Percentiles rank a stretch among this genome's conserved stretches.
Evolutionary conservation across 129 eudicot species (phyloP).

Genomic region (Tagetes erecta): DNA sequence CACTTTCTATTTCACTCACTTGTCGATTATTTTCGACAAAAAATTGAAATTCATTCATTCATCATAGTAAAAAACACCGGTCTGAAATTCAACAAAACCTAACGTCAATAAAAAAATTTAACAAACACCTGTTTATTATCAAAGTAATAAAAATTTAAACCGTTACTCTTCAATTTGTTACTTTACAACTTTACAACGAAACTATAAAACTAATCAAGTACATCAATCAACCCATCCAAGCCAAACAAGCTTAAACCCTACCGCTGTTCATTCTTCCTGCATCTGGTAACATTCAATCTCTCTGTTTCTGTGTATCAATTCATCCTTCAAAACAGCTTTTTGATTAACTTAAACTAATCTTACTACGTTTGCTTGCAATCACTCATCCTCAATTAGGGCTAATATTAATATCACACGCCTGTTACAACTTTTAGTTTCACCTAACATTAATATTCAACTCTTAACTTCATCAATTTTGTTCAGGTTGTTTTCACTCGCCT

Average conservation of each 20-base stretch:
- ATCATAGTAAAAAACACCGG: too few species aligned
- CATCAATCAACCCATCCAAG: slow-evolving; percentile 14
- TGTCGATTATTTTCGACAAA: too few species aligned
- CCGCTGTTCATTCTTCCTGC: slow-evolving; percentile 21
- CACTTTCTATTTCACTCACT: too few species aligned
- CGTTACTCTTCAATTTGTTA: too few species aligned
- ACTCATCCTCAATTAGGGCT: slow-evolving; percentile 11
- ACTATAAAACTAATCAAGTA: neutral
- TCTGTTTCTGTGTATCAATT: neutral
- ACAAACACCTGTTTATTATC: too few species aligned
- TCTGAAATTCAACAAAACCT: too few species aligned
- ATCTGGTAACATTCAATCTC: neutral
- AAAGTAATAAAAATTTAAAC: too few species aligned
- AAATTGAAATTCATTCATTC: too few species aligned
- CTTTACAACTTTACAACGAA: too few species aligned
- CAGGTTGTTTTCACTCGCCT: slow-evolving; percentile 27
- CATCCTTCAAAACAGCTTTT: neutral
- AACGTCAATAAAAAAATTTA: too few species aligned
- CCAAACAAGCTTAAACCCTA: slow-evolving; percentile 33
- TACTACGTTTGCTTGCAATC: neutral
- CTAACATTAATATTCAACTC: neutral
- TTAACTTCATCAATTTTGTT: neutral
- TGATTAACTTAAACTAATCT: slow-evolving; percentile 1
- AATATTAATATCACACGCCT: neutral
- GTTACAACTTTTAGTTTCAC: neutral